Percentiles rank a stretch among this genome's conserved stretches.
Evolutionary conservation across 2,329 filamentous ascomycete species (phyloP).

Genomic region (Phaeosphaeria sp.): DNA sequence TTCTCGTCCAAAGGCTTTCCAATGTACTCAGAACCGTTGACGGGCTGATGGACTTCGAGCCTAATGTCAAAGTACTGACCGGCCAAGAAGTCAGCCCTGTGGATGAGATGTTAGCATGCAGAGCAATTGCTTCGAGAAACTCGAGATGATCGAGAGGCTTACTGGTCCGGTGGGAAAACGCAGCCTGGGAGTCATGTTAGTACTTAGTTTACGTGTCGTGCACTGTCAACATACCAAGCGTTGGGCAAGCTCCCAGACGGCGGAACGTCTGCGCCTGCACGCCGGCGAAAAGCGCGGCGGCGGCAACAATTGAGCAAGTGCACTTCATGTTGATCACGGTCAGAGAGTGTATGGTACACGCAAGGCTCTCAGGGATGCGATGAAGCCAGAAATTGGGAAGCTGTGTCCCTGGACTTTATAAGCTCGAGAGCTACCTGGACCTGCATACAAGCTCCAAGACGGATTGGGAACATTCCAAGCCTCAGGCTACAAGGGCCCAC

Average conservation of each 20-base stretch:
- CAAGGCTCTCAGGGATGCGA: conserved; percentile 27
- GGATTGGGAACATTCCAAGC: conserved; percentile 8
- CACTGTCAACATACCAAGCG: conserved; percentile 51
- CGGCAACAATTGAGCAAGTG: conserved; percentile 32
- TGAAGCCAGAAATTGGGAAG: conserved; percentile 18
- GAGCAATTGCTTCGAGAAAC: not conserved
- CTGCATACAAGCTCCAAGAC: conserved; percentile 24
- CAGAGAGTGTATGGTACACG: conserved; percentile 14
- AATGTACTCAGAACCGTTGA: conserved; percentile 82
- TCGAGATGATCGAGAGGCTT: conserved; percentile 26
- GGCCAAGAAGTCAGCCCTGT: conserved; percentile 77
- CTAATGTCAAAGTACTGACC: conserved; percentile 86
- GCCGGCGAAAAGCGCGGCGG: conserved; percentile 37
- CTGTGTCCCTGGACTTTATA: conserved; percentile 36
- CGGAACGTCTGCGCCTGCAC: conserved; percentile 61
- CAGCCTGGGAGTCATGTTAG: conserved; percentile 46
- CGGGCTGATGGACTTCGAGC: conserved; percentile 79
- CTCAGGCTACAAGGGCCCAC: conserved; percentile 18
- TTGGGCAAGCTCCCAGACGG: conserved; percentile 62
- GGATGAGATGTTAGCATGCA: conserved; percentile 9
- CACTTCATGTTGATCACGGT: conserved; percentile 39
- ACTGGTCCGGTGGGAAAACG: conserved; percentile 65
- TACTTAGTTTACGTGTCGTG: not conserved
- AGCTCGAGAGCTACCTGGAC: conserved; percentile 29
- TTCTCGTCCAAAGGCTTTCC: conserved; percentile 72